These are phyloP conservation scores for Sphaerostilbella broomeana DNA, from an alignment of 2,329 filamentous ascomycete genomes.

Conservation along the genomic window DNA sequence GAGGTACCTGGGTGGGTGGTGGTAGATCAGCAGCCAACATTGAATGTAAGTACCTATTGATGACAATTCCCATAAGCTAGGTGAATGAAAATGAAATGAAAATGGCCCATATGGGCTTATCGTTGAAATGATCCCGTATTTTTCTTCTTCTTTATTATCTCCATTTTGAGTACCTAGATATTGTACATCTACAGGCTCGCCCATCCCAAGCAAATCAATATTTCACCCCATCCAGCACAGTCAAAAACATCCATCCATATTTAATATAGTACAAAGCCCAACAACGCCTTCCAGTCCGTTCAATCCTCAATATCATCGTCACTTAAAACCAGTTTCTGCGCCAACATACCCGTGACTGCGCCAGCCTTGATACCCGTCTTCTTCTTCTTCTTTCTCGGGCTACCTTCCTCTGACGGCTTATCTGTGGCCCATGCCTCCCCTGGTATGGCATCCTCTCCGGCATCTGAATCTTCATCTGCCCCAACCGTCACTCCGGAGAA, in stretches of 20 bases:
- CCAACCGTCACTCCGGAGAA: constrained; percentile 53
- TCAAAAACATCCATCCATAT: not conserved
- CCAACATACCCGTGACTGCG: constrained; percentile 37
- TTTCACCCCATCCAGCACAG: not conserved
- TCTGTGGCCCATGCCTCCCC: constrained; percentile 57
- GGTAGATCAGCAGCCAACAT: not conserved
- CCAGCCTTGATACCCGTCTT: constrained; percentile 31
- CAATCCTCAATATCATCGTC: constrained; percentile 81
- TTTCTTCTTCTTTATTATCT: no score
- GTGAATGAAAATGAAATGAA: no score
- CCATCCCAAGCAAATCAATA: not conserved
- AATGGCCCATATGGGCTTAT: no score
- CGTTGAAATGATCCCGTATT: no score
- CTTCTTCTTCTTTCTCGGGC: constrained; percentile 43
- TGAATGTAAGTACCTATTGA: constrained; percentile 45
- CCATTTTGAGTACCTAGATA: no score
- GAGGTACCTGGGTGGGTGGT: no score
- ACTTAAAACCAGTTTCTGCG: constrained; percentile 64
- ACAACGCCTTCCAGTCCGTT: constrained; percentile 17
- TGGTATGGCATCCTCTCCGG: constrained; percentile 36
- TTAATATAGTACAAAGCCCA: not conserved
- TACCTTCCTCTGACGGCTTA: constrained; percentile 48
- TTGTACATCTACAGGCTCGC: constrained; percentile 1
- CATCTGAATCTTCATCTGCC: constrained; percentile 39
- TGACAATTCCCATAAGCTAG: constrained; percentile 21